phyloP scores from a whole-genome alignment of 768 basidiomycete genomes.

The Termitomyces bulborhizus region DNA sequence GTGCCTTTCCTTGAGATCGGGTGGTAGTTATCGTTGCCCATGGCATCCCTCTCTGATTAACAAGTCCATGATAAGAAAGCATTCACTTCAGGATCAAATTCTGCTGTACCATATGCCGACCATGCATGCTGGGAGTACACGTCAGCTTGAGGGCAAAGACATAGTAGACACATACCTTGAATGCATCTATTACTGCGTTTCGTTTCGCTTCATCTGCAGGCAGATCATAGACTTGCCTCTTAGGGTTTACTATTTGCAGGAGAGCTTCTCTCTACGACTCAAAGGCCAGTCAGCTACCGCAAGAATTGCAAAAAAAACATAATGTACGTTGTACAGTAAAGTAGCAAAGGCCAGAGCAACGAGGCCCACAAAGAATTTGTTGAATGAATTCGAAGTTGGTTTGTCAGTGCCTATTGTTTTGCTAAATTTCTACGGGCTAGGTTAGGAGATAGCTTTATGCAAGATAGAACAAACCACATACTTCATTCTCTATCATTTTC shows the following conservation, averaged over 20 bases:
- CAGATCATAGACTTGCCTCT: slow-evolving; percentile 3
- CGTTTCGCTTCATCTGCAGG: slow-evolving; percentile 54
- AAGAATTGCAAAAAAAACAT: not conserved
- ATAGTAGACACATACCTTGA: slow-evolving; percentile 48
- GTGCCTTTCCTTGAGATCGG: slow-evolving; percentile 70
- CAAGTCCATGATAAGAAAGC: not conserved
- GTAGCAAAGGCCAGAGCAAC: slow-evolving; percentile 4
- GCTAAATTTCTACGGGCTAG: not conserved
- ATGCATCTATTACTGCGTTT: slow-evolving; percentile 70
- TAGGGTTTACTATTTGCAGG: not conserved
- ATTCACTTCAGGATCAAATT: not conserved
- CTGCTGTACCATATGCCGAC: slow-evolving; percentile 61
- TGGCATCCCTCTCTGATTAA: slow-evolving; percentile 74
- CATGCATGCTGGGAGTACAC: slow-evolving; percentile 64
- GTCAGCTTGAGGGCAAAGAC: slow-evolving; percentile 1
- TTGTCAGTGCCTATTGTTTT: not conserved
- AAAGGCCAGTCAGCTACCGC: not conserved
- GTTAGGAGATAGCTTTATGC: not conserved
- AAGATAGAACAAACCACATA: not conserved
- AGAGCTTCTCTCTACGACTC: not conserved
- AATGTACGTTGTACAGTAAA: slow-evolving; percentile 11
- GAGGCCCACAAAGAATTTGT: slow-evolving; percentile 5
- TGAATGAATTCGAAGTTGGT: not conserved
- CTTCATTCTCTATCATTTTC: not conserved
- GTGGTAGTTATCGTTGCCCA: slow-evolving; percentile 91